Evolutionary conservation across 805 yeast species (phyloP).

Genomic region (Candida peoriensis): DNA sequence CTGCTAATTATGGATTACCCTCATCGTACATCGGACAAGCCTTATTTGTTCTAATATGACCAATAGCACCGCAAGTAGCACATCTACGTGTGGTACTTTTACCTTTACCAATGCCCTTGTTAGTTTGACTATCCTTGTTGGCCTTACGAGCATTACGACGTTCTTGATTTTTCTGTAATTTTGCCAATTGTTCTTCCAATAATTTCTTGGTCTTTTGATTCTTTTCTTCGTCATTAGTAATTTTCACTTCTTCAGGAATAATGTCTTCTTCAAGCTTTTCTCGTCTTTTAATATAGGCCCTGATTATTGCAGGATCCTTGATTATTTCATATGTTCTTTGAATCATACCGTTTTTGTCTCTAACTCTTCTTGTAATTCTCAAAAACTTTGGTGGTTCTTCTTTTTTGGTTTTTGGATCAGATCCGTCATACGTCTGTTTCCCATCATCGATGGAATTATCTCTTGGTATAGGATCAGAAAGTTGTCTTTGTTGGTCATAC

Average conservation of each 20-base stretch:
- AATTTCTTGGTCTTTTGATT: slow-evolving; percentile 72
- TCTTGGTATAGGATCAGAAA: slow-evolving; percentile 32
- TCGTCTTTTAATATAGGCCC: slow-evolving; percentile 72
- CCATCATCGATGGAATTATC: background rate
- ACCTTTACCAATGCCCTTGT: slow-evolving; percentile 26
- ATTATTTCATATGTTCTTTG: slow-evolving; percentile 77
- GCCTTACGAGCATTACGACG: slow-evolving; percentile 55
- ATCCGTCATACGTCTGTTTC: slow-evolving; percentile 10
- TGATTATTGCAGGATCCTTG: slow-evolving; percentile 81
- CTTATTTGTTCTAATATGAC: slow-evolving; percentile 86
- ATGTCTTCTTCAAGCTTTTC: slow-evolving; percentile 59
- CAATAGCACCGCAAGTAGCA: slow-evolving; percentile 92
- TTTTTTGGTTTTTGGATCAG: slow-evolving; percentile 17
- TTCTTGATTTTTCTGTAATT: slow-evolving; percentile 71
- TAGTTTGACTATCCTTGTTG: slow-evolving; percentile 31
- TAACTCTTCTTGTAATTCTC: slow-evolving; percentile 70
- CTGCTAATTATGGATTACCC: slow-evolving; percentile 16
- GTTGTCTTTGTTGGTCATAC: slow-evolving; percentile 71
- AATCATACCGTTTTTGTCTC: slow-evolving; percentile 80
- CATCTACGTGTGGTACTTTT: slow-evolving; percentile 66
- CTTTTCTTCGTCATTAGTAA: slow-evolving; percentile 80
- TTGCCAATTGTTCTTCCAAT: slow-evolving; percentile 78
- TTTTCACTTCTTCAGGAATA: slow-evolving; percentile 65
- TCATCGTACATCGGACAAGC: slow-evolving; percentile 85
- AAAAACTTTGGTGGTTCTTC: slow-evolving; percentile 30